Conservation (phyloP, 2,329 filamentous ascomycete genomes). For the Colletotrichum sp. region DNA sequence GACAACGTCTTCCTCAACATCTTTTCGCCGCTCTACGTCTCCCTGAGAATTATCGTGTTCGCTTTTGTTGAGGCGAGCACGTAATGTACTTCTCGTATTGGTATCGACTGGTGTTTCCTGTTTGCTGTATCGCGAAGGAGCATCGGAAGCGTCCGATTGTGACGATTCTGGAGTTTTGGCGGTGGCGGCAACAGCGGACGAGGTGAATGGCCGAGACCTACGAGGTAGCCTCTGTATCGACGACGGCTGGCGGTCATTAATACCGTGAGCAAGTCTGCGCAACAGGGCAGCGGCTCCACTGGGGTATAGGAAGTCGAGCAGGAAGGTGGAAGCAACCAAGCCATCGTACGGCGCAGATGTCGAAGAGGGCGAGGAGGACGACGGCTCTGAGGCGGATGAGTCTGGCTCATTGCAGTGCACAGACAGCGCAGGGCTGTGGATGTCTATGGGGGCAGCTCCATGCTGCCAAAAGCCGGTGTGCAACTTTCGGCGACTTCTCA, state of each 20-base stretch:
- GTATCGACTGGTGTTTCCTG: no score
- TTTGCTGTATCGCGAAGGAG: background rate
- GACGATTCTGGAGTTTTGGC: background rate
- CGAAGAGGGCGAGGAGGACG: conserved; percentile 11
- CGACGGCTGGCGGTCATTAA: conserved; percentile 19
- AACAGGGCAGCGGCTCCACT: conserved; percentile 47
- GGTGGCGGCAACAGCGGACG: conserved; percentile 19
- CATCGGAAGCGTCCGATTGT: background rate
- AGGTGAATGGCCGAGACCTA: conserved; percentile 28
- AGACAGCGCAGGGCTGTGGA: conserved; percentile 41
- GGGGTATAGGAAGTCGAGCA: conserved; percentile 64
- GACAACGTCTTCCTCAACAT: background rate
- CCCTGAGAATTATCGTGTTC: background rate
- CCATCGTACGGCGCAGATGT: conserved; percentile 28
- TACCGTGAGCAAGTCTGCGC: conserved; percentile 34
- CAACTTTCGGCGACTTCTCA: conserved; percentile 48
- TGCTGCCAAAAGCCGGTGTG: conserved; percentile 61
- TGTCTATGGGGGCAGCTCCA: conserved; percentile 55
- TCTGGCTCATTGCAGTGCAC: conserved; percentile 27
- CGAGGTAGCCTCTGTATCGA: conserved; percentile 15
- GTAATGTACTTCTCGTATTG: background rate
- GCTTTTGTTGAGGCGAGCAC: background rate
- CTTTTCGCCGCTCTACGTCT: background rate
- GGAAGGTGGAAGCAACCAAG: conserved; percentile 51
- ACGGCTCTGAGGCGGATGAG: conserved; percentile 23